A percentile compares a stretch with the other conserved stretches of the same genome.
These are phyloP conservation scores for Didymella arachidicola DNA, from an alignment of 2,329 filamentous ascomycete genomes.

Conservation along the genomic window DNA sequence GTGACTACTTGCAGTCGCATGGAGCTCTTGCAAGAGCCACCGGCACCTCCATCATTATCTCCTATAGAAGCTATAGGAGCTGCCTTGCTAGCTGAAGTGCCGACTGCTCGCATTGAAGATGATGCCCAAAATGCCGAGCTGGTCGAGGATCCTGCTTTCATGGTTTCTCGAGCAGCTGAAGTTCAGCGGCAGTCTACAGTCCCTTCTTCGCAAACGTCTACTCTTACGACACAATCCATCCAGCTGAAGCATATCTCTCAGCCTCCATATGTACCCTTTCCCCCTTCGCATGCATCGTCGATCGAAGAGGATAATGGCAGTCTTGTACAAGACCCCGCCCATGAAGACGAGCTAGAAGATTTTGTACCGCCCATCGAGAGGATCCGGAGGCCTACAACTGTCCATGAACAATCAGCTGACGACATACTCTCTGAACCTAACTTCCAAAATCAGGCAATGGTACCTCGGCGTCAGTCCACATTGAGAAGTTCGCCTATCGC, in stretches of 20 bases:
- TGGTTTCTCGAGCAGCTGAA: not conserved
- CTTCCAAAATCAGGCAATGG: too few species aligned
- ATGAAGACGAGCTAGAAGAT: too few species aligned
- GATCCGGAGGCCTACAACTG: too few species aligned
- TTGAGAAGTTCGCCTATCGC: too few species aligned
- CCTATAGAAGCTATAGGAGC: not conserved
- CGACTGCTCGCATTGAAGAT: not conserved
- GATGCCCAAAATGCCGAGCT: not conserved
- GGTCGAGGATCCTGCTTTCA: not conserved
- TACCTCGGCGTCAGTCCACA: too few species aligned
- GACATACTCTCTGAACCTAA: too few species aligned
- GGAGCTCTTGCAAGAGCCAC: not conserved
- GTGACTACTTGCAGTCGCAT: not conserved
- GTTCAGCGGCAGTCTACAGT: not conserved
- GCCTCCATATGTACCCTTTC: not conserved
- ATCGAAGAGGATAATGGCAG: not conserved
- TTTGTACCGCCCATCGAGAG: too few species aligned
- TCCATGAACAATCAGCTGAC: too few species aligned
- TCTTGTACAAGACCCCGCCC: not conserved
- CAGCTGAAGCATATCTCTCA: not conserved
- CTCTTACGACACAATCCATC: not conserved
- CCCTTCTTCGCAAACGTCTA: not conserved
- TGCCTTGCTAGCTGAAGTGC: not conserved
- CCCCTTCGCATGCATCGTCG: not conserved
- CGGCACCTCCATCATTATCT: not conserved